Base-by-base conservation (phyloP, 192 early-diverging fungal genomes). In the Allomyces arbusculus region DNA sequence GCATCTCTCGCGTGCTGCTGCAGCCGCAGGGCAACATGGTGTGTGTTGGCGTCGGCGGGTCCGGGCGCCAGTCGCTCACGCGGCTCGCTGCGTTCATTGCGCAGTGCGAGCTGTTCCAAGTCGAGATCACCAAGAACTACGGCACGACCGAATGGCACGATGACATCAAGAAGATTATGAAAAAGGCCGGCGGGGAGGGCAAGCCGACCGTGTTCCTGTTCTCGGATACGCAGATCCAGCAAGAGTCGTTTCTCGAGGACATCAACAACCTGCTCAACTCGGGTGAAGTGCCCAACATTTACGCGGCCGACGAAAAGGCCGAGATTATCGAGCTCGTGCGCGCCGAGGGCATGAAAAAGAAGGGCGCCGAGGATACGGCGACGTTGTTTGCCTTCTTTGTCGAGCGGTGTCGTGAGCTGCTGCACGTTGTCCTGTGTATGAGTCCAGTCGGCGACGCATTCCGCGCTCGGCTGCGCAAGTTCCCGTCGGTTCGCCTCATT, bases 81-180 rank as follows among this genome's bases (percentile, higher is more conserved):
- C 85, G 97, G 7, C 98, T 99, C 69, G 95, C 94, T 22, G 95
- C 95, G 0, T 99, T 95, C 95, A 91, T 99, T 91, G 97, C 98
- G 71, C 94, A 94, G 40, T 75, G 96, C 33, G 79, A 81, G 62
- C 88, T 98, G 33, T 89, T 92, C 81, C 95, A 99, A 73, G 87
- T 97, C 76, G 91, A 94, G 75, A 93, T 91, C 19, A 91, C 98
- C 73, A 90, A 89, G 74, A 89, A 94, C 70, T 99, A 99, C 74
- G 78, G 87, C 2, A 91, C 85, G 5, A 87, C 84, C 10, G 97
- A 98, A 72, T 99, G 98, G 78, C 95, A 99, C 75, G 95, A 97
- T 22, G 97, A 99, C 76, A 75, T 99, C 58, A 80, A 93, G 33
- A 75, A 72, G 8, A 91, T 99, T 10, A 80, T 99, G 63, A 76